Percentiles rank a stretch among this genome's conserved stretches.
Evolutionary conservation across 441 rosid species (phyloP).

Genomic region (Cnidoscolus chayamansa): DNA sequence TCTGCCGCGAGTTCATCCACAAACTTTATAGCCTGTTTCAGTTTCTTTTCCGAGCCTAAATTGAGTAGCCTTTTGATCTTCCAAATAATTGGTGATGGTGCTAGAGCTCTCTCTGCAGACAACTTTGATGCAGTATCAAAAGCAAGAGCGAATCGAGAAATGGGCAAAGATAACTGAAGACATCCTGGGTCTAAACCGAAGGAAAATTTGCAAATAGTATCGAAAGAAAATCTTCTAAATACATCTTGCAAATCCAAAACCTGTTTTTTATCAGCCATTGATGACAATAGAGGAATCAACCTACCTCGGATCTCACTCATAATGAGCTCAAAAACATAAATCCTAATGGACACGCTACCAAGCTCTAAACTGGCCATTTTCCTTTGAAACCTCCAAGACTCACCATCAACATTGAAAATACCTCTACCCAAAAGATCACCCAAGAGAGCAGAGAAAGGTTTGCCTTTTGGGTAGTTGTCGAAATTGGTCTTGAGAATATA

Average conservation of each 20-base stretch:
- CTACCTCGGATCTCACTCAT: slow-evolving; percentile 32
- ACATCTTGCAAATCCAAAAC: slow-evolving; percentile 46
- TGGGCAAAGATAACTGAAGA: slow-evolving; percentile 24
- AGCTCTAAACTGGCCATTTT: slow-evolving; percentile 35
- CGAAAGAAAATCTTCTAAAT: slow-evolving; percentile 46
- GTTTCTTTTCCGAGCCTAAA: slow-evolving; percentile 35
- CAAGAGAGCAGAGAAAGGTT: slow-evolving; percentile 60
- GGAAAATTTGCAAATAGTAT: slow-evolving; percentile 37
- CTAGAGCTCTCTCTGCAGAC: slow-evolving; percentile 58
- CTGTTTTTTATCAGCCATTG: slow-evolving; percentile 17
- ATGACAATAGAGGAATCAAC: slow-evolving; percentile 39
- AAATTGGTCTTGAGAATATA: slow-evolving; percentile 71
- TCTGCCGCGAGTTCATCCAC: slow-evolving; percentile 25
- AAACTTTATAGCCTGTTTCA: slow-evolving; percentile 19
- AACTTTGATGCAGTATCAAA: slow-evolving; percentile 34
- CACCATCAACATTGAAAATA: slow-evolving; percentile 48
- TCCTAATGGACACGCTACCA: slow-evolving; percentile 35
- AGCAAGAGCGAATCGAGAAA: slow-evolving; percentile 20
- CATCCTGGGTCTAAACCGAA: slow-evolving; percentile 46
- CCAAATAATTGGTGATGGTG: slow-evolving; percentile 55
- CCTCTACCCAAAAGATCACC: slow-evolving; percentile 67
- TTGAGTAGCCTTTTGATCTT: slow-evolving; percentile 43
- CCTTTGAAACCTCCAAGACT: slow-evolving; percentile 46
- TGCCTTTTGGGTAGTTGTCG: slow-evolving; percentile 83
- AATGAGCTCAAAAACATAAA: slow-evolving; percentile 47